Base-by-base conservation (phyloP, 805 yeast species). In the Candida endomychidarum region DNA sequence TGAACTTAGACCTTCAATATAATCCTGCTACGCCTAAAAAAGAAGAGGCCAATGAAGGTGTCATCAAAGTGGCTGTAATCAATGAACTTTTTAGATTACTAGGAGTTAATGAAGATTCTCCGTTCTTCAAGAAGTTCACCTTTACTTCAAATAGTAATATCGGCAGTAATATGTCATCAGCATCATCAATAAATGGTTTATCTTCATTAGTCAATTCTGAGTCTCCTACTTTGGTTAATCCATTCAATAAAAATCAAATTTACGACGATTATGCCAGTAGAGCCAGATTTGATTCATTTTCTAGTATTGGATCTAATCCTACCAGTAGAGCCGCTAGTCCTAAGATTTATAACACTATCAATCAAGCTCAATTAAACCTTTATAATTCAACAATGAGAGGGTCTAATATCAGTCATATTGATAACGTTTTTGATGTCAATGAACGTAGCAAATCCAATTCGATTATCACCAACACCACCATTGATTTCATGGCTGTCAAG, bases 21-120 rank as follows among this genome's bases (percentile, higher is more conserved):
- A 40, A 36, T 24, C 46, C 43, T n/a, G 31, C 19, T 17, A 42
- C 36, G 12, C 35, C 47, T 20, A 81, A 78, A 26, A 47, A 57
- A 22, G 87, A 83, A 43, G 91, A 83, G 48, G 78, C 84, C 0
- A 89, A 85, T 50, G 91, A 84, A 34, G 68, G 78, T 0, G 72
- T 84, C 0, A 58, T 83, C 18, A 65, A 84, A 39, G 65, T 72
- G 15, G 86, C 91, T 0, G 58, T 89, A 1, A 74, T 82, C 4
- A 95, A 86, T 49, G 82, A 80, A 18, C 74, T 89, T 29, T 82
- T 88, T 54, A 72, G 72, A 37, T 63, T 78, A 22, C 63, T 88
- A 23, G 96, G 96, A 0, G 70, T 88, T 8, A 55, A 57, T 14
- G 69, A 63, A 31, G 74, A 34, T 15, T 40, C 48, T 8, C 34